phyloP scores from a whole-genome alignment of 2,329 filamentous ascomycete genomes.

The Alternaria longipes region DNA sequence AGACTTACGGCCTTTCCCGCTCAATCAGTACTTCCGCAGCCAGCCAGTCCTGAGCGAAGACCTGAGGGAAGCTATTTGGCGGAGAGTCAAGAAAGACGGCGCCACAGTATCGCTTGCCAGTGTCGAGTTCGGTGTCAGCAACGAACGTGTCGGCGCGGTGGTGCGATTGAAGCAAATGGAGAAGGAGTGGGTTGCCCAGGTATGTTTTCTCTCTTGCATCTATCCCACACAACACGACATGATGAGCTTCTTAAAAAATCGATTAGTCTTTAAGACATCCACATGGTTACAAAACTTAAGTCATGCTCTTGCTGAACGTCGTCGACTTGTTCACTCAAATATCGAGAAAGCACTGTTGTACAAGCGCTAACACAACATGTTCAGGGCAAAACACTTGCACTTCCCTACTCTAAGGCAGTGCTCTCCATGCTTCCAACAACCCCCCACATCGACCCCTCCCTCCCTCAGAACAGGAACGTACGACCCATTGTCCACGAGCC shows the following conservation, averaged over 20 bases:
- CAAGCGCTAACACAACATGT: constrained; percentile 25
- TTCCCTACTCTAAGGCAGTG: constrained; percentile 78
- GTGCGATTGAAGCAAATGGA: constrained; percentile 87
- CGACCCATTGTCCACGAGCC: constrained; percentile 63
- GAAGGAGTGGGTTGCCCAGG: constrained; percentile 77
- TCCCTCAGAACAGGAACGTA: constrained; percentile 41
- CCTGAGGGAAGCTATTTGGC: constrained; percentile 77
- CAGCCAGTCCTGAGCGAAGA: constrained; percentile 77
- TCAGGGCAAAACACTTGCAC: constrained; percentile 79
- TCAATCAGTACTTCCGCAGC: constrained; percentile 75
- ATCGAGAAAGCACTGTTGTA: neutral
- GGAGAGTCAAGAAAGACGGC: constrained; percentile 70
- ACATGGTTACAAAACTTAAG: constrained; percentile 82
- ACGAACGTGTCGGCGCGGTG: constrained; percentile 84
- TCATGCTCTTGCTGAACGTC: constrained; percentile 77
- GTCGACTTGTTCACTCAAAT: neutral
- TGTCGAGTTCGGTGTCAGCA: constrained; percentile 78
- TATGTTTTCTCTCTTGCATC: constrained; percentile 60
- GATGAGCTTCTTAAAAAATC: constrained; percentile 77
- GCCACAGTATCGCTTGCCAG: constrained; percentile 77
- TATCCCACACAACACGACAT: constrained; percentile 47
- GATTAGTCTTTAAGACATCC: constrained; percentile 99
- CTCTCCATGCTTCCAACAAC: constrained; percentile 79
- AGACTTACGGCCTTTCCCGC: constrained; percentile 71
- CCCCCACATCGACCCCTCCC: constrained; percentile 51